Percentiles rank a stretch among this genome's conserved stretches.
Conservation (phyloP, 129 eudicot genomes). For the Centaurea solstitialis region DNA sequence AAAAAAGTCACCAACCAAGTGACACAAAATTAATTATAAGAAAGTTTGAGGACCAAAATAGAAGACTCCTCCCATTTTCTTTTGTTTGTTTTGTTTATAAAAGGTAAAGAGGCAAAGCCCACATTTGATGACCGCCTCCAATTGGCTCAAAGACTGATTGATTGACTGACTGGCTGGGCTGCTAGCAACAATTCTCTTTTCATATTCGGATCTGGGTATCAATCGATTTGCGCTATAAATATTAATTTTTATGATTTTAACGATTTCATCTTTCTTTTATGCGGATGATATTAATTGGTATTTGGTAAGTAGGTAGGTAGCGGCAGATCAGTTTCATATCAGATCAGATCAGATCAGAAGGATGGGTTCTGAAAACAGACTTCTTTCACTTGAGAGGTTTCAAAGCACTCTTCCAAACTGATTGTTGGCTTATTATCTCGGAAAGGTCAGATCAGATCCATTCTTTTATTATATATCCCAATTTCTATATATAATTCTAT, state of each 20-base stretch:
- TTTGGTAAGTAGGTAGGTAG: background rate
- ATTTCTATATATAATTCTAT: too few species aligned
- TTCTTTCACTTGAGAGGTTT: constrained; percentile 46
- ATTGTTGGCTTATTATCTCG: constrained; percentile 68
- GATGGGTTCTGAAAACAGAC: constrained; percentile 37
- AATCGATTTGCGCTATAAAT: background rate
- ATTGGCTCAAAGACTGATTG: background rate
- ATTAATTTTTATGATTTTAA: background rate
- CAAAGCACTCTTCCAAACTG: constrained; percentile 47
- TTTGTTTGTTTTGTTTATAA: background rate
- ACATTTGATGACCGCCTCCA: background rate
- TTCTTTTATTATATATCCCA: too few species aligned
- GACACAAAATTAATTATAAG: background rate
- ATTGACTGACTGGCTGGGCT: background rate
- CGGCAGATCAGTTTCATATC: too few species aligned
- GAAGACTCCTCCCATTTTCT: background rate
- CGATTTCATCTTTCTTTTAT: background rate
- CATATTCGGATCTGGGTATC: background rate
- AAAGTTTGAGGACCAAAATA: background rate
- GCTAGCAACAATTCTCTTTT: background rate
- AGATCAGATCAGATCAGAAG: too few species aligned
- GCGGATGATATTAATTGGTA: background rate
- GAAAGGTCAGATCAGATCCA: constrained; percentile 66
- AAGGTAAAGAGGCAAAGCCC: background rate
- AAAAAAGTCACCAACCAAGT: background rate